These are phyloP conservation scores for Babesia caballi DNA, from an alignment of 169 alveolate genomes.

Conservation along the genomic window DNA sequence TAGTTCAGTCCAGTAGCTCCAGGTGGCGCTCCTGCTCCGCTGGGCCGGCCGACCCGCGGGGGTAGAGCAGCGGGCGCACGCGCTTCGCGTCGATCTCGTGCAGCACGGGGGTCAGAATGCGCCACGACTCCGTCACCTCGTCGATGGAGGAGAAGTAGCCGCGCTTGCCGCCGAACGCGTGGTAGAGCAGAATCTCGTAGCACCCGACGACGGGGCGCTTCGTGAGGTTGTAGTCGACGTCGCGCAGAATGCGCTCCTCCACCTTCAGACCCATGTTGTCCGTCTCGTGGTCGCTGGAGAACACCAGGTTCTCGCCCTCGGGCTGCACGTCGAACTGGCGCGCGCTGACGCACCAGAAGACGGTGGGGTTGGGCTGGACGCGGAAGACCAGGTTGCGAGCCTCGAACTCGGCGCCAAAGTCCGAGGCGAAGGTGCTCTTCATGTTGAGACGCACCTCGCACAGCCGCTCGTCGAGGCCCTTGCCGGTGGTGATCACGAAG, in stretches of 20 bases:
- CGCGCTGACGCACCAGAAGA: constrained; percentile 46
- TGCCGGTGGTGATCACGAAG: constrained; percentile 62
- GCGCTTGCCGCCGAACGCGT: constrained; percentile 58
- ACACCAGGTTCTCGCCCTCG: constrained; percentile 12
- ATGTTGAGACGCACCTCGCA: constrained; percentile 42
- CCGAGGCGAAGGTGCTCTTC: constrained; percentile 16
- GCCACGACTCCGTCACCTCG: constrained; percentile 63
- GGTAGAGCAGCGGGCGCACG: constrained; percentile 45
- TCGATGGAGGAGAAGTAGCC: constrained; percentile 57
- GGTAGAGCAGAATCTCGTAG: constrained; percentile 55
- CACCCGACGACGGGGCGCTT: constrained; percentile 63
- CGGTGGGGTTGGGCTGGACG: constrained; percentile 60
- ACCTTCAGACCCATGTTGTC: constrained; percentile 31
- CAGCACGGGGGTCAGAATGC: constrained; percentile 57
- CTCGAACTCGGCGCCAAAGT: constrained; percentile 34
- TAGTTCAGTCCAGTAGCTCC: constrained; percentile 1
- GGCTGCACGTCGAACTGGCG: constrained; percentile 19
- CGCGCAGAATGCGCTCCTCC: constrained; percentile 56
- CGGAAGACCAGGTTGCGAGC: constrained; percentile 56
- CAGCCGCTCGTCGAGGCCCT: constrained; percentile 56
- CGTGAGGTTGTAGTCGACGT: constrained; percentile 55
- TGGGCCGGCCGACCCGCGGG: constrained; percentile 59
- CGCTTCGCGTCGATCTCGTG: constrained; percentile 41
- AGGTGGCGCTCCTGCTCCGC: constrained; percentile 38
- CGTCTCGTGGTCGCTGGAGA: constrained; percentile 43